These are phyloP conservation scores for Kluyveromyces dobzhanskii DNA, from an alignment of 805 yeast species.

Conservation along the genomic window DNA sequence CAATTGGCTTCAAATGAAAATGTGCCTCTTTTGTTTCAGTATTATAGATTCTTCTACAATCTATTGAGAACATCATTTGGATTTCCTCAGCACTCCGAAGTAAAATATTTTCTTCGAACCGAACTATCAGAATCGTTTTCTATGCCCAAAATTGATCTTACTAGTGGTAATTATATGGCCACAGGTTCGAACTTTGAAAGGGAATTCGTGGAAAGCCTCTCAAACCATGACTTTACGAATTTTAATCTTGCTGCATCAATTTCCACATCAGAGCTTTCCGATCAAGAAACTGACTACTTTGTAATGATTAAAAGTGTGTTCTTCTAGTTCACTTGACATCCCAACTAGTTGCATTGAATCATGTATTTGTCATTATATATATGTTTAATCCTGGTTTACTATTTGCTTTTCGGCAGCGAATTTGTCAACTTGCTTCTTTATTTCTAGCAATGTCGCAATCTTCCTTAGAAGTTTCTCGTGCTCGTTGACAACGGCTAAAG, in stretches of 20 bases:
- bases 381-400: slow-evolving; percentile 19
- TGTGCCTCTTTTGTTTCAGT: not conserved
- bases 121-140: too few species aligned
- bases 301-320: not conserved
- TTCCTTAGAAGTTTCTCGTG: slow-evolving; percentile 69
- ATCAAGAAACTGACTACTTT: not conserved
- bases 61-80: slow-evolving; percentile 16
- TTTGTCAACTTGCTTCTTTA: slow-evolving; percentile 82
- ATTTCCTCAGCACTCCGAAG: slow-evolving; percentile 11
- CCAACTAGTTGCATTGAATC: not conserved
- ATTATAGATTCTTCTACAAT: slow-evolving; percentile 2
- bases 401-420: slow-evolving; percentile 67
- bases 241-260: not conserved
- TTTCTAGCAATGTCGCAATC: slow-evolving; percentile 65
- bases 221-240: not conserved
- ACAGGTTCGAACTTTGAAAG: too few species aligned
- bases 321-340: not conserved
- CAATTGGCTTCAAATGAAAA: not conserved
- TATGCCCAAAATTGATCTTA: too few species aligned
- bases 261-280: not conserved
- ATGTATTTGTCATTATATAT: not conserved
- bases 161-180: too few species aligned
- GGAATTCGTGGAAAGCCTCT: not conserved
- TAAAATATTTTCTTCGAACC: not conserved
- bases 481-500: slow-evolving; percentile 64